These are phyloP conservation scores for Raffaelea ambrosiae DNA, from an alignment of 2,329 filamentous ascomycete genomes.

Conservation along the genomic window DNA sequence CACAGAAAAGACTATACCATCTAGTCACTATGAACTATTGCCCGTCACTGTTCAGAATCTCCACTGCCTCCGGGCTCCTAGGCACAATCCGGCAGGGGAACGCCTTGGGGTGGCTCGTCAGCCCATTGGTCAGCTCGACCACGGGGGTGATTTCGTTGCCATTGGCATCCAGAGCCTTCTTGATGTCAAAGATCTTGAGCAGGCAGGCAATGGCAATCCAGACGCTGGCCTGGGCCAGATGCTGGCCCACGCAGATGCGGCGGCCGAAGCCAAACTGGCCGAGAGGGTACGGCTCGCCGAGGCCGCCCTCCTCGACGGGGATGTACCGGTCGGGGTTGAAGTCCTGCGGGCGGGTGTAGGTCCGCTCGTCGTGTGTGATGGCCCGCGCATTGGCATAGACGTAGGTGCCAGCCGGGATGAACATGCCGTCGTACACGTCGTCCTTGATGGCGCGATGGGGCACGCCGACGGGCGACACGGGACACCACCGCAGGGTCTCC, in stretches of 20 bases:
- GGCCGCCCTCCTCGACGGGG: constrained; percentile 27
- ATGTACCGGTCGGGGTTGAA: constrained; percentile 33
- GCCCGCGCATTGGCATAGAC: constrained; percentile 35
- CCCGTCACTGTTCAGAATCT: background rate
- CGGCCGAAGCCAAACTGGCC: constrained; percentile 46
- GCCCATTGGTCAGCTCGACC: constrained; percentile 10
- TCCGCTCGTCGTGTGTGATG: constrained; percentile 33
- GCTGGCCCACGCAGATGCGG: constrained; percentile 34
- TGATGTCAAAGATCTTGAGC: constrained; percentile 25
- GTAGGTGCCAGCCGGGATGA: constrained; percentile 21
- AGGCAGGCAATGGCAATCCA: constrained; percentile 30
- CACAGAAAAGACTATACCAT: too few species aligned
- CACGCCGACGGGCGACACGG: constrained; percentile 24
- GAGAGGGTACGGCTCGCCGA: constrained; percentile 27
- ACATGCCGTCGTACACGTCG: constrained; percentile 26
- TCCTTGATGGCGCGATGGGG: constrained; percentile 34
- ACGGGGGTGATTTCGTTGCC: constrained; percentile 4
- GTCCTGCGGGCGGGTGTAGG: constrained; percentile 27
- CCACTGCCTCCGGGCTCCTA: background rate
- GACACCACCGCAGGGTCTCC: constrained; percentile 37
- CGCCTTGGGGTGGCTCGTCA: constrained; percentile 10
- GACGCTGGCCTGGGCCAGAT: constrained; percentile 31
- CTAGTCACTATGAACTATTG: too few species aligned
- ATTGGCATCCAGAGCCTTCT: constrained; percentile 14
- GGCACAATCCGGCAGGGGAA: constrained; percentile 7